phyloP scores from a whole-genome alignment of 1,284 basidiomycete genomes.

The Sporisorium exsertum region DNA sequence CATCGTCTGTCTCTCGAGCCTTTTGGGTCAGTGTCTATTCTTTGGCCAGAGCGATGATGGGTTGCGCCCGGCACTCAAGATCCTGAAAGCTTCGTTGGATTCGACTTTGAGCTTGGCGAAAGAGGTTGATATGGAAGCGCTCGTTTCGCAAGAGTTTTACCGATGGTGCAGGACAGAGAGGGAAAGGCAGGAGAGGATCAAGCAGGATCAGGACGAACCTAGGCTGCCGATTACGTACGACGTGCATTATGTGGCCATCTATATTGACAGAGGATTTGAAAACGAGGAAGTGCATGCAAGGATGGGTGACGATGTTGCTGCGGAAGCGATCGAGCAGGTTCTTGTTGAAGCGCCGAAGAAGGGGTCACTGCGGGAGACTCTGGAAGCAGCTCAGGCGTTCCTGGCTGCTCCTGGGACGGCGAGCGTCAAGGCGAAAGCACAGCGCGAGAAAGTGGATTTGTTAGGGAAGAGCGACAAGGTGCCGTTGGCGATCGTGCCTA shows the following conservation, averaged over 20 bases:
- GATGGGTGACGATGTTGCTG: not conserved
- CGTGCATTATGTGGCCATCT: constrained; percentile 32
- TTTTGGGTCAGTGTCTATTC: constrained; percentile 24
- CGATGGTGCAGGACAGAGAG: constrained; percentile 47
- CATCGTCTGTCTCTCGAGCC: constrained; percentile 20
- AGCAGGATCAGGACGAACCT: constrained; percentile 52
- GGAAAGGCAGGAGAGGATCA: constrained; percentile 52
- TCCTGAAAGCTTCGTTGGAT: constrained; percentile 19
- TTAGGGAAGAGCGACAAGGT: not conserved
- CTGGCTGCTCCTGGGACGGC: not conserved
- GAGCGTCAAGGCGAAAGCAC: not conserved
- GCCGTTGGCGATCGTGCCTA: constrained; percentile 20
- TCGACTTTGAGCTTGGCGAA: constrained; percentile 29
- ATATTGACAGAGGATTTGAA: constrained; percentile 48
- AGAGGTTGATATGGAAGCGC: constrained; percentile 35
- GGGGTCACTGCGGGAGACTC: not conserved
- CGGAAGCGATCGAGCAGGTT: constrained; percentile 7
- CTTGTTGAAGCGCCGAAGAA: not conserved
- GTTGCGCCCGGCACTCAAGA: constrained; percentile 2
- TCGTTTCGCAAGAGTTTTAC: constrained; percentile 44
- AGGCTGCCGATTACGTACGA: constrained; percentile 46
- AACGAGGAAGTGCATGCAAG: constrained; percentile 14
- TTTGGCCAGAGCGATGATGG: constrained; percentile 9
- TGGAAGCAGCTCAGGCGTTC: constrained; percentile 20
- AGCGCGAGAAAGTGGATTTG: not conserved